A percentile compares a stretch with the other conserved stretches of the same genome.
phyloP scores from a whole-genome alignment of 75 land plant genomes.

The Larix kaempferi region DNA sequence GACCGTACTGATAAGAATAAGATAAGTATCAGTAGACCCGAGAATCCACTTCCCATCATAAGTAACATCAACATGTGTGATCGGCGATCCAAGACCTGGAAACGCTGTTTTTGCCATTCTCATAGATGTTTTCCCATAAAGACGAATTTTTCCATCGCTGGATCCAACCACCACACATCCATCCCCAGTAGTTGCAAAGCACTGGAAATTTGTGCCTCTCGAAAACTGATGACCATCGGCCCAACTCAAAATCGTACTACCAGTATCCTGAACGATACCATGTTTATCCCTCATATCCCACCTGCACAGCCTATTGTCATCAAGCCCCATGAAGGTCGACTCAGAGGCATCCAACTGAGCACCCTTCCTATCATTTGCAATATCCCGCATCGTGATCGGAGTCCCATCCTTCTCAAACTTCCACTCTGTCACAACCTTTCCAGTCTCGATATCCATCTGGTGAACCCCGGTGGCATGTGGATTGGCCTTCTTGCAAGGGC shows the following conservation, averaged over 20 bases:
- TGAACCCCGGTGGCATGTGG: slow-evolving; percentile 70
- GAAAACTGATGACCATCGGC: slow-evolving; percentile 97
- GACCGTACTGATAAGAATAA: slow-evolving; percentile 88
- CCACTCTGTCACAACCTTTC: slow-evolving; percentile 90
- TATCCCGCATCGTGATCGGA: slow-evolving; percentile 90
- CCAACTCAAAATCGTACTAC: slow-evolving; percentile 85
- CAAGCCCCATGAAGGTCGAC: slow-evolving; percentile 93
- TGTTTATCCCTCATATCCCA: slow-evolving; percentile 96
- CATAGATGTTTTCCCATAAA: slow-evolving; percentile 91
- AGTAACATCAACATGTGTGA: slow-evolving; percentile 98
- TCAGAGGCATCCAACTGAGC: slow-evolving; percentile 84
- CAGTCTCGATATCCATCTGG: slow-evolving; percentile 93
- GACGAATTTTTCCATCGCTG: slow-evolving; percentile 90
- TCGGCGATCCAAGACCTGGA: slow-evolving; percentile 96
- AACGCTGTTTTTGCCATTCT: slow-evolving; percentile 97
- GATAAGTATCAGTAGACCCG: slow-evolving; percentile 94
- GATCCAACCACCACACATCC: slow-evolving; percentile 98
- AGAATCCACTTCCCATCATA: slow-evolving; percentile 98
- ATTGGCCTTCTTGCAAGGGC: slow-evolving; percentile 52
- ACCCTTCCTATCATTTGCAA: slow-evolving; percentile 84
- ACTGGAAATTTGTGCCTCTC: slow-evolving; percentile 95
- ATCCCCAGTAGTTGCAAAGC: slow-evolving; percentile 97
- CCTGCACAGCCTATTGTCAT: slow-evolving; percentile 90
- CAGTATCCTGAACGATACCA: slow-evolving; percentile 38
- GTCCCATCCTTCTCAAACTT: slow-evolving; percentile 93